These are phyloP conservation scores for Hypoxylon sp. DNA, from an alignment of 2,329 filamentous ascomycete species.

Conservation along the genomic window DNA sequence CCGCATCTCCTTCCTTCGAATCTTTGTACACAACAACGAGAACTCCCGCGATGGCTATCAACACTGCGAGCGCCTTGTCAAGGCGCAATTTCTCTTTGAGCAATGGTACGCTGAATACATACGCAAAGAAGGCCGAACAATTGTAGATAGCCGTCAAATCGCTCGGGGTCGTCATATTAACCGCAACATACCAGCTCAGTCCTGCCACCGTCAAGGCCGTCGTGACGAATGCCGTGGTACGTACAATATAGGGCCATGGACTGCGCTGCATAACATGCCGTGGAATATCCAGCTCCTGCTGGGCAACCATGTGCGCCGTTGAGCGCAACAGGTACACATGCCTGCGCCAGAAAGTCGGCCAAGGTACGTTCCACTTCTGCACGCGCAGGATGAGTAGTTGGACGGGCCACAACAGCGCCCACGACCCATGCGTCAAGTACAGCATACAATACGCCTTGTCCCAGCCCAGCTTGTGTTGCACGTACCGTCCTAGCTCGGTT, in stretches of 20 bases:
- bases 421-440: slow-evolving; percentile 96
- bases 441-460: slow-evolving; percentile 99
- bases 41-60: slow-evolving; percentile 89
- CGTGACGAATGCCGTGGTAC: slow-evolving; percentile 86
- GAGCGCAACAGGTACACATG: slow-evolving; percentile 67
- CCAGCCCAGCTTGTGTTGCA: slow-evolving; percentile 93
- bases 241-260: slow-evolving; percentile 78
- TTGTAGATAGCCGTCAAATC: slow-evolving; percentile 99
- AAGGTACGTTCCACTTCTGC: slow-evolving; percentile 83
- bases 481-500: slow-evolving; percentile 95
- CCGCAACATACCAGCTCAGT: slow-evolving; percentile 94
- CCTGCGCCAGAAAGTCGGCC: slow-evolving; percentile 85
- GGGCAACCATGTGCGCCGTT: slow-evolving; percentile 85
- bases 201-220: slow-evolving; percentile 90
- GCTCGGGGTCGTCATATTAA: slow-evolving; percentile 91
- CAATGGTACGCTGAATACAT: slow-evolving; percentile 93
- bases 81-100: slow-evolving; percentile 86
- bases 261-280: slow-evolving; percentile 58
- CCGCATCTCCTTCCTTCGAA: slow-evolving; percentile 64
- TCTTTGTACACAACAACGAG: slow-evolving; percentile 97
- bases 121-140: slow-evolving; percentile 98
- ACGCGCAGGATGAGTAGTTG: slow-evolving; percentile 86
- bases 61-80: slow-evolving; percentile 89
- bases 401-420: slow-evolving; percentile 88
- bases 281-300: slow-evolving; percentile 78